Percentiles rank a stretch among this genome's conserved stretches.
phyloP scores from a whole-genome alignment of 2,329 filamentous ascomycete genomes.

The Diaporthe ilicicola region DNA sequence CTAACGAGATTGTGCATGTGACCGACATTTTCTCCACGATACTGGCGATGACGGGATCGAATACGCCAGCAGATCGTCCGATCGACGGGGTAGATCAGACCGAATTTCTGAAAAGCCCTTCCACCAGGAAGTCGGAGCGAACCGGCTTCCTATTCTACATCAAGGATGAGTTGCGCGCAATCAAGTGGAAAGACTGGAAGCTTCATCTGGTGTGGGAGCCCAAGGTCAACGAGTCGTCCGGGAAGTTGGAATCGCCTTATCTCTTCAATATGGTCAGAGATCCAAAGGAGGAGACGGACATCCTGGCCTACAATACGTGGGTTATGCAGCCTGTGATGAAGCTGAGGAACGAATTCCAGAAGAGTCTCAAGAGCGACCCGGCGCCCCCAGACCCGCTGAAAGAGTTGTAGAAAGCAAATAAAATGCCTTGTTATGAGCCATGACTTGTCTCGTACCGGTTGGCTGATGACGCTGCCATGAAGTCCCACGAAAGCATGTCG shows the following conservation, averaged over 20 bases:
- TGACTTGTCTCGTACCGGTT: neutral
- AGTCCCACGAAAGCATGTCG: neutral
- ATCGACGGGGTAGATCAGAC: constrained; percentile 44
- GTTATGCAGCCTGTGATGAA: constrained; percentile 43
- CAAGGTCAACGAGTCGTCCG: constrained; percentile 44
- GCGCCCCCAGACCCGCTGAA: constrained; percentile 45
- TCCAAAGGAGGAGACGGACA: constrained; percentile 45
- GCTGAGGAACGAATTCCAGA: constrained; percentile 39
- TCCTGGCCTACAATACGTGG: constrained; percentile 44
- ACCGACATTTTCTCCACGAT: constrained; percentile 45
- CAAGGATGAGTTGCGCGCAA: constrained; percentile 45
- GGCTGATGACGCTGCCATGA: neutral
- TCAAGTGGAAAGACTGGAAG: constrained; percentile 48
- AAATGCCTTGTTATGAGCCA: no score
- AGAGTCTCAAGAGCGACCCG: constrained; percentile 42
- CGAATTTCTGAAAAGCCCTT: constrained; percentile 39
- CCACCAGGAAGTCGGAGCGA: constrained; percentile 33
- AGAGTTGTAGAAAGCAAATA: neutral
- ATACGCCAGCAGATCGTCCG: constrained; percentile 39
- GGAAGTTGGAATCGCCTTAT: constrained; percentile 44
- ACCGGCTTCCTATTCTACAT: constrained; percentile 46
- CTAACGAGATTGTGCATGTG: constrained; percentile 45
- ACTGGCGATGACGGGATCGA: constrained; percentile 37
- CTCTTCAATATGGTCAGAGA: constrained; percentile 44
- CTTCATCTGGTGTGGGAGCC: constrained; percentile 46